A percentile compares a stretch with the other conserved stretches of the same genome.
Conservation (phyloP, 345 rosid species). For the Litchi chinensis region DNA sequence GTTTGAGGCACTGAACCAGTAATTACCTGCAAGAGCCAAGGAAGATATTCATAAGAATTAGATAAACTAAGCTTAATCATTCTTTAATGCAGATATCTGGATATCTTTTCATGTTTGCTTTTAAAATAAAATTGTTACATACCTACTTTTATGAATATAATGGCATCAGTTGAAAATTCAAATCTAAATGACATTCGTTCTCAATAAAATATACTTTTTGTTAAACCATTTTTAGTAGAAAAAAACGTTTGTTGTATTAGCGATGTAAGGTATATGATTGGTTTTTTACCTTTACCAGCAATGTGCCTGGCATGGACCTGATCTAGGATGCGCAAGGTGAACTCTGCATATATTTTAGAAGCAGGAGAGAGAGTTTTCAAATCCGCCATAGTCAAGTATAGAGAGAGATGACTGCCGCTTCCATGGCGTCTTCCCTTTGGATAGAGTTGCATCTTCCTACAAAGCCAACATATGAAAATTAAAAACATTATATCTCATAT, state of each 20-base stretch:
- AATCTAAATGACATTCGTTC: too few species aligned
- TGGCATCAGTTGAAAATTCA: too few species aligned
- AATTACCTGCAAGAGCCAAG: constrained; percentile 28
- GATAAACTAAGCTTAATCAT: too few species aligned
- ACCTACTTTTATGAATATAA: too few species aligned
- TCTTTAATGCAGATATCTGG: too few species aligned
- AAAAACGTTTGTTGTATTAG: neutral
- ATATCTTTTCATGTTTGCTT: too few species aligned
- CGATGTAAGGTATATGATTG: neutral
- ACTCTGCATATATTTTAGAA: constrained; percentile 36
- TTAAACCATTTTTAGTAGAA: neutral
- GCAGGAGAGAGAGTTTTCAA: constrained; percentile 19
- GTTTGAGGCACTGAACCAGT: constrained; percentile 38
- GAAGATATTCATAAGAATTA: neutral
- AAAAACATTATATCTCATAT: neutral
- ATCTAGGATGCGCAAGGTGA: constrained; percentile 35
- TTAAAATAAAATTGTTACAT: too few species aligned
- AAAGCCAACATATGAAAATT: neutral
- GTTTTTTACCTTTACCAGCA: constrained; percentile 35
- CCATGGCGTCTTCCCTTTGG: constrained; percentile 38
- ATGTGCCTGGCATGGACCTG: constrained; percentile 34
- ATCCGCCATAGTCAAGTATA: constrained; percentile 36
- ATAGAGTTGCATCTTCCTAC: constrained; percentile 46
- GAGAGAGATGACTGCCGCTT: constrained; percentile 25
- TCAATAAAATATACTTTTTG: too few species aligned